Conservation (phyloP, 208 protist species). For the Vickermania ingenoplastis region DNA sequence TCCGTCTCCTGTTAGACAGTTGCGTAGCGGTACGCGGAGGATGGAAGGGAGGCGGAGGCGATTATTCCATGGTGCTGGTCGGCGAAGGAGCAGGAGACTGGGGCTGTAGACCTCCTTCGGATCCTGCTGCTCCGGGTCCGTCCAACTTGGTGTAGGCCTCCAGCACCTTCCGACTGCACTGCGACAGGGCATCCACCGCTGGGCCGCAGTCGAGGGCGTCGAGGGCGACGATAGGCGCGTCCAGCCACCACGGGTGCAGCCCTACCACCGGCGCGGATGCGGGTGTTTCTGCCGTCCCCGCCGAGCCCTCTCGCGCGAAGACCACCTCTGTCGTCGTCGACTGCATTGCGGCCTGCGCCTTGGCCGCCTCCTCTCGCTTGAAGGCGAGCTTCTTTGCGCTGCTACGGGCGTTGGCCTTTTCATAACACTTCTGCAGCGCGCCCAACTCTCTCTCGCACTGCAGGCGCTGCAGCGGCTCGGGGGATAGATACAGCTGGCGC, state of each 20-base stretch:
- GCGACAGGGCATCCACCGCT: constrained; percentile 23
- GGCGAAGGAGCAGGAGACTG: no score
- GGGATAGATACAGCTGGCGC: constrained; percentile 55
- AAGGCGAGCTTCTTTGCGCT: constrained; percentile 1
- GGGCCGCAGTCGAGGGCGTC: constrained; percentile 48
- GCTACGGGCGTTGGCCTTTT: not conserved
- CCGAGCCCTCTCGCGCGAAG: not conserved
- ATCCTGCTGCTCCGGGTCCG: no score
- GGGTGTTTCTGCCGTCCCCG: not conserved
- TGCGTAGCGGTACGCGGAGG: no score
- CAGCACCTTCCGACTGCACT: constrained; percentile 31
- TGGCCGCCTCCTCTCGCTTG: constrained; percentile 2
- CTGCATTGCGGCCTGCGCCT: not conserved
- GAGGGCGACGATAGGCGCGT: constrained; percentile 11
- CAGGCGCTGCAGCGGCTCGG: constrained; percentile 23
- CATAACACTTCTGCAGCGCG: constrained; percentile 54
- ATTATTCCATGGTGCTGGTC: no score
- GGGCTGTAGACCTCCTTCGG: no score
- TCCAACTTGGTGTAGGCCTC: constrained; percentile 24
- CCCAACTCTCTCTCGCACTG: constrained; percentile 51
- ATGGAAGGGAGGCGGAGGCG: no score
- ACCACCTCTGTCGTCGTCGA: not conserved
- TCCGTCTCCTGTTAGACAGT: no score
- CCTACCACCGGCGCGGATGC: constrained; percentile 2
- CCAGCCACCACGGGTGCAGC: not conserved